Base-by-base conservation (phyloP, 768 basidiomycete species). In the Coprinellus aureogranulatus region DNA sequence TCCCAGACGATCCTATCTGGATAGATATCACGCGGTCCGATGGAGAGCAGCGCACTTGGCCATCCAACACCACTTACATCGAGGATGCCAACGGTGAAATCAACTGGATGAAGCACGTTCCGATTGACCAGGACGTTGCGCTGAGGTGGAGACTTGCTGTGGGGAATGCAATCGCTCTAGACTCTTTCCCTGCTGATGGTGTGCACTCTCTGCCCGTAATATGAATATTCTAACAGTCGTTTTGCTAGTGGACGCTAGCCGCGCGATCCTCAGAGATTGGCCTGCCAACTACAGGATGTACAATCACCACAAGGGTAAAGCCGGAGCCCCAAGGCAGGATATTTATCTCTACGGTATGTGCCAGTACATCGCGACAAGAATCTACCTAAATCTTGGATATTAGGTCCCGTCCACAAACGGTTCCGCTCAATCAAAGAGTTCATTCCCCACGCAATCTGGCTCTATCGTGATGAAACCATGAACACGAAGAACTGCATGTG, bases 391-490 rank as follows among this genome's bases (percentile, higher is more conserved):
- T 31, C 54, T 37, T 28, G 50, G 20, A 58, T 23, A 55, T 77
- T 72, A 72, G 86, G 85, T 2, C 71, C 77, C 40, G 73, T 72
- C 28, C 81, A 74, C 54, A 68, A 67, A 41, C 74, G 75, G 31
- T 94, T 92, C 69, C 88, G 92, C 42, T 92, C 91, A 12, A 75
- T 85, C n/a, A 87, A 88, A 48, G 92, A 94, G 67, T 92, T 94
- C 67, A 81, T 88, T 47, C 90, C 91, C 3, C 92, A 94, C 64
- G 89, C 89, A 2, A 75, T 85, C 57, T 94, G 91, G 91, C 80
- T 94, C 10, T 76, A 86, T 68, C 74, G 75, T 6, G 86, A 89
- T 58, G 65, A 73, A 0, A 74, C 74, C 2, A 65, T 79, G 58
- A 68, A 79, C 59, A 77, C 77, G 45, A 65, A 68, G 2, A 79